Evolutionary conservation across 2,329 filamentous ascomycete species (phyloP).

Genomic region (Pseudohalonectria lignicola): DNA sequence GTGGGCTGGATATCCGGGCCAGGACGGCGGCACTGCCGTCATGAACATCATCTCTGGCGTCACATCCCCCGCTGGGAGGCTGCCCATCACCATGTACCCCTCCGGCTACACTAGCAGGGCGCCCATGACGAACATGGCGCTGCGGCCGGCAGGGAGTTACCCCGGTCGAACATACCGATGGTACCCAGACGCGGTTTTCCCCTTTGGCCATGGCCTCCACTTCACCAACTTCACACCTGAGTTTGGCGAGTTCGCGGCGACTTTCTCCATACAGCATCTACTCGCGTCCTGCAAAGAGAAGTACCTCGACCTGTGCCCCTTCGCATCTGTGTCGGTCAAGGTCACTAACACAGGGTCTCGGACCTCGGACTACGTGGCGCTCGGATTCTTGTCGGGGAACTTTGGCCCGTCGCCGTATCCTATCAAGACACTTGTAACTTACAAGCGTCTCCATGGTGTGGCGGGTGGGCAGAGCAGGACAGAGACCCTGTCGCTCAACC

Average conservation of each 20-base stretch:
- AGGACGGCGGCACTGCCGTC: conserved; percentile 43
- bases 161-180: conserved; percentile 18
- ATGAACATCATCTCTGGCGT: conserved; percentile 40
- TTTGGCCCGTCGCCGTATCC: conserved; percentile 37
- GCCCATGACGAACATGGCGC: conserved; percentile 43
- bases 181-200: conserved; percentile 25
- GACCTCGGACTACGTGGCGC: conserved; percentile 39
- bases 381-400: conserved; percentile 35
- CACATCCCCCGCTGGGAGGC: conserved; percentile 36
- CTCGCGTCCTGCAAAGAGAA: background rate
- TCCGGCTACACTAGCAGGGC: conserved; percentile 35
- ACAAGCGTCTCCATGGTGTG: conserved; percentile 29
- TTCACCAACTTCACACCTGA: conserved; percentile 39
- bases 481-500: conserved; percentile 25
- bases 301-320: background rate
- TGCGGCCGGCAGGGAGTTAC: conserved; percentile 26
- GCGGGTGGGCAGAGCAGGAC: conserved; percentile 18
- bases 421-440: conserved; percentile 39
- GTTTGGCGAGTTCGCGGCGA: background rate
- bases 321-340: conserved; percentile 8
- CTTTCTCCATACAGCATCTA: background rate
- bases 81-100: conserved; percentile 46
- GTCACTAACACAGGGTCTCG: conserved; percentile 35
- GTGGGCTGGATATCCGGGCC: conserved; percentile 49
- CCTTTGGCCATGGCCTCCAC: conserved; percentile 45